phyloP scores from a whole-genome alignment of 2,329 filamentous ascomycete genomes.

The Pseudogymnoascus sp. region DNA sequence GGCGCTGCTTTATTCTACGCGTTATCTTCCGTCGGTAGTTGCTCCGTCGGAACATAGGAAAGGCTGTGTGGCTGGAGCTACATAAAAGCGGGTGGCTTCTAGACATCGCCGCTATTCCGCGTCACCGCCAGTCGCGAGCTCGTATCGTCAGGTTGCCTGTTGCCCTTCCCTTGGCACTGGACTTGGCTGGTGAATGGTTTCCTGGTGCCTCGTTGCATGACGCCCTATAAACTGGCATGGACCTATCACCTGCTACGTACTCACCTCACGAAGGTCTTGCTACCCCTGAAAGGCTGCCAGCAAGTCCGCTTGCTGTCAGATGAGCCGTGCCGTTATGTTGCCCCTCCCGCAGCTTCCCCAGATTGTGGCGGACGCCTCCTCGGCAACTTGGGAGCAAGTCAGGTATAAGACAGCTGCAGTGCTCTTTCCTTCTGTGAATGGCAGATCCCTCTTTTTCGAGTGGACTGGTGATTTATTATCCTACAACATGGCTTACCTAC shows the following conservation, averaged over 20 bases:
- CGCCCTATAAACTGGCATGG: not conserved
- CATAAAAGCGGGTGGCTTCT: not conserved
- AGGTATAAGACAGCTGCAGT: slow-evolving; percentile 2
- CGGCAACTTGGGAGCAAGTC: not conserved
- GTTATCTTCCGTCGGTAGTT: not conserved
- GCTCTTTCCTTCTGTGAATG: not conserved
- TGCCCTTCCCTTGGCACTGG: not conserved
- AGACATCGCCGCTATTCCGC: not conserved
- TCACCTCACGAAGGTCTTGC: not conserved
- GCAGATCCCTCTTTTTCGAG: not conserved
- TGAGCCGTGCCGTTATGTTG: slow-evolving; percentile 5
- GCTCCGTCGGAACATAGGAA: not conserved
- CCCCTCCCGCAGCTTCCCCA: not conserved
- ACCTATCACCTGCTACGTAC: not conserved
- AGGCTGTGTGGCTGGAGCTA: not conserved
- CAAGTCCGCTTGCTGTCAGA: not conserved
- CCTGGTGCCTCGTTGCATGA: slow-evolving; percentile 3
- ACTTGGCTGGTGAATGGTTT: not conserved
- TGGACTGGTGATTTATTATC: not conserved
- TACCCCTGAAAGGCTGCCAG: not conserved
- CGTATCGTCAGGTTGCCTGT: not conserved
- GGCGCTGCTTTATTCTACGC: not conserved
- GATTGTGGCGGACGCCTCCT: slow-evolving; percentile 1
- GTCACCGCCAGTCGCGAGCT: not conserved
- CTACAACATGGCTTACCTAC: not conserved